Evolutionary conservation across 306 rosid genomes (phyloP), one percentile per base, ranked within the genome.

Genomic region (Lupinus albus): DNA sequence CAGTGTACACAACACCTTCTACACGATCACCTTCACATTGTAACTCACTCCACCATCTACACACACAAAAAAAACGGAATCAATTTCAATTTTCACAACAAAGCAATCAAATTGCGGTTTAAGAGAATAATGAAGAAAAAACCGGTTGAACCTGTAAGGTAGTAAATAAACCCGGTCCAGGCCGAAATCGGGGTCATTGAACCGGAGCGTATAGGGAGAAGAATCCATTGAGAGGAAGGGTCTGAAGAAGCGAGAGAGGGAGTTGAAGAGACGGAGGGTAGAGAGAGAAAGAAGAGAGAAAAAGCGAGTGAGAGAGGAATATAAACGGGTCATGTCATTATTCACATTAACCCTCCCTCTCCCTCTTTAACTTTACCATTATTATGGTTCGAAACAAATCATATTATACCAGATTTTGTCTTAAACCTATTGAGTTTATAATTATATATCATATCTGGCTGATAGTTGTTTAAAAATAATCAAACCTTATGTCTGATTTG

Each of bases 21-120:
- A 32, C 56, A 25, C 42, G 63, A 68, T 87, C 82, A 14, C 47
- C 81, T 15, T 64, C 85, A 17, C 33, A 59, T 39, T 82, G 81
- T 20, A 69, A 84, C 60, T 87, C 92, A 58, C 63, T 62, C 97
- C 87, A 87, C 95, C 96, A 89, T 81, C 97, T 91, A 2, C 30
- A 25, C 30, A 25, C 30, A 25, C 2, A 2, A 25, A 25, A 1
- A 25, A 25, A 25, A n/a, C n/a, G n/a, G n/a, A 25, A 1, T 38
- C 44, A 44, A 33, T 25, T 38, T 50, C 16, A 2, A 36, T 25
- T 25, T 50, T 11, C 56, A 7, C 13, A 1, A 63, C 13, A n/a
- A 60, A 11, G 8, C 12, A 25, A 1, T 25, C 45, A 58, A 58
- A 61, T 38, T 25, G 4, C 0, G 30, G 30, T 25, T 25, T 25